These are phyloP conservation scores for Nitzschia sp. DNA, from an alignment of 108 stramenopile genomes.

Conservation along the genomic window DNA sequence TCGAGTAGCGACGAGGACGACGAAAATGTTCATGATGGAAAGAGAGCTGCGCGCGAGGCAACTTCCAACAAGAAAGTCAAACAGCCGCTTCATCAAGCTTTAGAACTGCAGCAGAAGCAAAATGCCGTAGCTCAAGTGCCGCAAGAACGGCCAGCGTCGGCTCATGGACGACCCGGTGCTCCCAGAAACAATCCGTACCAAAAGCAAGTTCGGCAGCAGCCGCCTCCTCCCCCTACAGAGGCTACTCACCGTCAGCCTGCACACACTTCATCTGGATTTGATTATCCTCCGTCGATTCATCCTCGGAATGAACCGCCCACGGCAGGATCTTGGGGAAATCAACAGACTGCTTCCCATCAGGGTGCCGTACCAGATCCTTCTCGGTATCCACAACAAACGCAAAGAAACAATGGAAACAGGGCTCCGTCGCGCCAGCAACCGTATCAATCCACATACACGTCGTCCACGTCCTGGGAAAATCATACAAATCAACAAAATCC, in stretches of 20 bases:
- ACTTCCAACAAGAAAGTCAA: not conserved
- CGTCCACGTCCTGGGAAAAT: conserved; percentile 30
- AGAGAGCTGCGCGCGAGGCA: not conserved
- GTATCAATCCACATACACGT: not conserved
- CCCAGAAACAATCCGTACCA: not conserved
- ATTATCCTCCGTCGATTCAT: too few species aligned
- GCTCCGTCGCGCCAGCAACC: conserved; percentile 6
- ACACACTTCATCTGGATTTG: too few species aligned
- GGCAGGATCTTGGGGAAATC: not conserved
- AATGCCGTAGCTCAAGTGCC: too few species aligned
- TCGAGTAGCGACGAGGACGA: not conserved
- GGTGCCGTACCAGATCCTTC: not conserved
- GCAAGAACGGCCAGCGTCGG: not conserved
- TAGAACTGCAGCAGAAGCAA: not conserved
- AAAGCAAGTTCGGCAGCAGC: not conserved
- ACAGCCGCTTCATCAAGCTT: conserved; percentile 10
- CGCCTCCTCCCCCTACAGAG: not conserved
- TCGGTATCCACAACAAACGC: not conserved
- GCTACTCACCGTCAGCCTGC: not conserved
- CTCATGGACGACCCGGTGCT: not conserved
- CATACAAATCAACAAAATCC: conserved; percentile 51
- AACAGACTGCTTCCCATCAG: not conserved
- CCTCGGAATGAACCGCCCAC: not conserved
- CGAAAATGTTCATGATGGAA: not conserved
- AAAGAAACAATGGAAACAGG: not conserved